These are phyloP conservation scores for Torulaspora franciscae DNA, from an alignment of 805 yeast species.

Conservation along the genomic window DNA sequence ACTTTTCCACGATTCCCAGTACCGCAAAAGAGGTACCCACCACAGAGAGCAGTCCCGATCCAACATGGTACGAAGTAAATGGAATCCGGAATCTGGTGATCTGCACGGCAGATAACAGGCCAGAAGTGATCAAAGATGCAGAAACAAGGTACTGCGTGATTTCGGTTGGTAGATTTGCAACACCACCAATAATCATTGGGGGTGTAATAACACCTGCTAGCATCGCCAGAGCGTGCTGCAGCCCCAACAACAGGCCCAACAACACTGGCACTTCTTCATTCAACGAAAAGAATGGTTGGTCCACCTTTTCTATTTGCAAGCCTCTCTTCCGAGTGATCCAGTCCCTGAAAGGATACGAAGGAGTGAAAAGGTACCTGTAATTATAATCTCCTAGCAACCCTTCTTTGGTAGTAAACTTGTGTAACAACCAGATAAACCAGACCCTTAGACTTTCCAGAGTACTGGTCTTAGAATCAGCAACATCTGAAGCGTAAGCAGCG, in stretches of 20 bases:
- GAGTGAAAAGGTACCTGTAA: constrained; percentile 73
- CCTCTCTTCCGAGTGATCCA: constrained; percentile 31
- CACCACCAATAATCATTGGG: constrained; percentile 62
- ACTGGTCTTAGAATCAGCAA: background rate
- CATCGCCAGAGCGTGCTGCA: constrained; percentile 88
- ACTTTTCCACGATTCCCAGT: constrained; percentile 68
- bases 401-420: constrained; percentile 63
- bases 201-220: constrained; percentile 87
- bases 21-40: constrained; percentile 92
- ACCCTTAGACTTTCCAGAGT: constrained; percentile 4
- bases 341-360: constrained; percentile 61
- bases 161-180: constrained; percentile 52
- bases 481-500: constrained; percentile 1
- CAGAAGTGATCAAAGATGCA: constrained; percentile 65
- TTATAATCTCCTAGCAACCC: constrained; percentile 87
- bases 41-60: constrained; percentile 84
- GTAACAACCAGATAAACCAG: constrained; percentile 16
- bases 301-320: constrained; percentile 38
- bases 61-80: constrained; percentile 69
- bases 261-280: constrained; percentile 77
- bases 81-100: constrained; percentile 76
- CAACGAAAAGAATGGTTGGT: constrained; percentile 78
- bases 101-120: constrained; percentile 65
- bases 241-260: constrained; percentile 70
- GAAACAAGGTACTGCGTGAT: constrained; percentile 63